Evolutionary conservation across 441 rosid genomes (phyloP).

Genomic region (Corymbia citriodora): DNA sequence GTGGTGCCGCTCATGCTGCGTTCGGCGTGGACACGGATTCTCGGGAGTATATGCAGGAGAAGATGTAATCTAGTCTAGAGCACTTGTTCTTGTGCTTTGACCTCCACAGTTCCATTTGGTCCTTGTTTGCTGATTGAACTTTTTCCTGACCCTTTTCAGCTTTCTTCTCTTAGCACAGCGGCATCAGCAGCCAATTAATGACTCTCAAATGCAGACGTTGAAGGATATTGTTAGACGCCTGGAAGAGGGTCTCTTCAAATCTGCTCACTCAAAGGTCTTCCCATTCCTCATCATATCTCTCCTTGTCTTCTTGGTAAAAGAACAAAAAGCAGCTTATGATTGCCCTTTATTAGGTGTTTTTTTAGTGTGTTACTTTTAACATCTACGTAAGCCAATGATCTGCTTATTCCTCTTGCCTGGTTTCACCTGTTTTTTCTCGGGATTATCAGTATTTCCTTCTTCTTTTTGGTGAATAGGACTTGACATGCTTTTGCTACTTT

Average conservation of each 20-base stretch:
- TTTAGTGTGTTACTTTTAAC: too few species aligned
- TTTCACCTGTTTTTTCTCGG: too few species aligned
- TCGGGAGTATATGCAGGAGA: slow-evolving; percentile 29
- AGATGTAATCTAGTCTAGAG: slow-evolving; percentile 39
- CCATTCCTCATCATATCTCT: not conserved
- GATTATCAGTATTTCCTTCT: too few species aligned
- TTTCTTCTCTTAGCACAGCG: slow-evolving; percentile 45
- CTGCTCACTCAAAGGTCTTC: slow-evolving; percentile 57
- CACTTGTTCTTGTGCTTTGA: not conserved
- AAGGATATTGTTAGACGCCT: slow-evolving; percentile 73
- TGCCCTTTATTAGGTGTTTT: too few species aligned
- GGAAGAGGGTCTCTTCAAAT: slow-evolving; percentile 85
- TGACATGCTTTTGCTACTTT: too few species aligned
- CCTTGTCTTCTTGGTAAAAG: not conserved
- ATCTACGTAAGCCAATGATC: too few species aligned
- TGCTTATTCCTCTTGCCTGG: too few species aligned
- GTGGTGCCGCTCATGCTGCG: slow-evolving; percentile 8
- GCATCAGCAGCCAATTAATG: slow-evolving; percentile 41
- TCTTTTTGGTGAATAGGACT: too few species aligned
- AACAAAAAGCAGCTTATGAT: not conserved
- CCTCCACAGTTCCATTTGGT: not conserved
- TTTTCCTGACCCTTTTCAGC: slow-evolving; percentile 28
- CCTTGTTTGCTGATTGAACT: not conserved
- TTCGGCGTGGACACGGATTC: slow-evolving; percentile 16
- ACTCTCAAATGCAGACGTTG: slow-evolving; percentile 42